phyloP scores from a whole-genome alignment of 129 eudicot genomes.

The Helianthus annuus region DNA sequence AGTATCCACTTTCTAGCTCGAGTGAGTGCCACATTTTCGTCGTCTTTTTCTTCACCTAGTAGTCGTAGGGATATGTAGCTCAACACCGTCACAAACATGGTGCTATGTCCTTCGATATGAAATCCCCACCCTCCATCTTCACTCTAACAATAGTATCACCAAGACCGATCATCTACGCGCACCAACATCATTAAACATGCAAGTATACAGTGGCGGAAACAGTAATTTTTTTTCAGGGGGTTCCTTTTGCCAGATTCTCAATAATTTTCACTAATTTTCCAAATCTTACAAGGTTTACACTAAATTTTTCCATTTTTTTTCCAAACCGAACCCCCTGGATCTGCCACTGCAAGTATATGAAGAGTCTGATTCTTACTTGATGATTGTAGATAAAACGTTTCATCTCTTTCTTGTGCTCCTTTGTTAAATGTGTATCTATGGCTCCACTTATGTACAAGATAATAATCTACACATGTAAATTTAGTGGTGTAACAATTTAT shows the following conservation, averaged over 20 bases:
- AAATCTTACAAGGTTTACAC: no score
- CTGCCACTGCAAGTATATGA: background rate
- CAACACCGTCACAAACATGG: constrained; percentile 60
- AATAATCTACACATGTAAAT: constrained; percentile 40
- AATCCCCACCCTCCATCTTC: constrained; percentile 91
- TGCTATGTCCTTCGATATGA: constrained; percentile 68
- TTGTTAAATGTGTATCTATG: constrained; percentile 43
- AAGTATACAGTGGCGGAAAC: background rate
- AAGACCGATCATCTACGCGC: background rate
- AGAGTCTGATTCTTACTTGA: constrained; percentile 40
- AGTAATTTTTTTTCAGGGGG: no score
- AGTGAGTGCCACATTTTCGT: constrained; percentile 42
- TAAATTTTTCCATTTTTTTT: no score
- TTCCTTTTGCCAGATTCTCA: no score
- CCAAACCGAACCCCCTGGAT: no score
- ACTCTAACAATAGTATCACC: constrained; percentile 36
- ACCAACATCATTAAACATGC: background rate
- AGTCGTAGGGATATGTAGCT: constrained; percentile 52
- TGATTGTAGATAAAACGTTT: constrained; percentile 67
- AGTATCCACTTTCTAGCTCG: constrained; percentile 69
- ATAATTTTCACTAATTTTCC: no score
- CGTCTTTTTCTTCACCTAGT: constrained; percentile 57
- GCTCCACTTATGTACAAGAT: constrained; percentile 63
- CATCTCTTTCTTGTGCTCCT: constrained; percentile 66
- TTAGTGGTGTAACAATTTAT: background rate